Base-by-base conservation (phyloP, 352 stramenopile genomes). In the Aphanomyces invadans region DNA sequence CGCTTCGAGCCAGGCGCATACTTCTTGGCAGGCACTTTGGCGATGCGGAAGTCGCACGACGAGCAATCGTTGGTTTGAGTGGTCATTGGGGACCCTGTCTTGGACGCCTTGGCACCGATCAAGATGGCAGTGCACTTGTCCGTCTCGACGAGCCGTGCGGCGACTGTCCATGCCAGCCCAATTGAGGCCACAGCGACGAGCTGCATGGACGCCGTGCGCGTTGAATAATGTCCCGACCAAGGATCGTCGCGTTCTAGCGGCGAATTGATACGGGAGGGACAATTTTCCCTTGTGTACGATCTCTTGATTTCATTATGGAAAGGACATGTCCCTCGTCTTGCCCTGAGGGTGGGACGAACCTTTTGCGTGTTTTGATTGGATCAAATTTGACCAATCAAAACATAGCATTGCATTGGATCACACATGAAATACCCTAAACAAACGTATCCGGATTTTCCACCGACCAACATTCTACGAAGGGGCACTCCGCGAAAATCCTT, bases 21-120 rank as follows among this genome's bases (percentile, higher is more conserved):
- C 33, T 52, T 78, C 61, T 81, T 73, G n/a, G 74, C 73, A 1
- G 85, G 85, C 48, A 94, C 80, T 42, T 92, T 94, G 68, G 73
- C 79, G 66, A 92, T 76, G 33, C 85, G 85, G 64, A 92, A 92
- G 70, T 94, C 85, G 62, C 85, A 91, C 28, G 77, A 88, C 65
- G 78, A 88, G 66, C 85, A 92, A 70, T 94, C 85, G 69, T 89
- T 92, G 48, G 85, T 88, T 71, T 94, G 85, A n/a, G 85, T 92
- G 51, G 85, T 91, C 81, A 94, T 90, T 28, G 85, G 83, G 12
- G 83, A 73, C 2, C 74, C 74, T n/a, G 76, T 90, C 4, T 74
- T 80, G 2, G 81, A 90, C 31, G 80, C 80, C 81, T 89, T 19
- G 23, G 21, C n/a, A 15, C 83, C 83, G 25, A 92, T 80, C 59